Evolutionary conservation across 768 basidiomycete genomes (phyloP).

Genomic region (Lepiota venenata): DNA sequence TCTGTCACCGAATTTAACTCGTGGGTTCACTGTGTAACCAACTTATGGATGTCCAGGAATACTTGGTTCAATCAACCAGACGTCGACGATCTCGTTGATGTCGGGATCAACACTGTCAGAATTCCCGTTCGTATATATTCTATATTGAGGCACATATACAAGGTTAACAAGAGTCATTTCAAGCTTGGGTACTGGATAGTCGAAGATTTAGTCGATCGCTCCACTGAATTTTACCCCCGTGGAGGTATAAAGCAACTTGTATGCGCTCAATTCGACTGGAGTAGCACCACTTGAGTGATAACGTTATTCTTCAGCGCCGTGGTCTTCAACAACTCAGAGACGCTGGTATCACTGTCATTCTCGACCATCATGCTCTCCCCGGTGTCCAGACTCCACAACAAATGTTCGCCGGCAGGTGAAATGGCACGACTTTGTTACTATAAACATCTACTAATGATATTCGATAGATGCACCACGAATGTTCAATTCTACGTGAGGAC

Average conservation of each 20-base stretch:
- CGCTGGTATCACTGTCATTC: constrained; percentile 64
- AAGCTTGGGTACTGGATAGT: constrained; percentile 85
- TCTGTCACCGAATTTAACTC: constrained; percentile 17
- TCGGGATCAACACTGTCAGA: constrained; percentile 74
- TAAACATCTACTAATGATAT: neutral
- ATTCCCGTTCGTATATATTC: constrained; percentile 51
- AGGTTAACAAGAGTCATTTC: neutral
- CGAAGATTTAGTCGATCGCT: constrained; percentile 63
- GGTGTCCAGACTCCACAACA: constrained; percentile 63
- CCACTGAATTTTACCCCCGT: constrained; percentile 59
- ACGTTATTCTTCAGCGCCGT: constrained; percentile 40
- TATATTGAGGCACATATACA: neutral
- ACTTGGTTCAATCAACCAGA: constrained; percentile 72
- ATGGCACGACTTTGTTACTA: neutral
- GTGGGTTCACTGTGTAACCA: neutral
- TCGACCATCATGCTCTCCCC: constrained; percentile 67
- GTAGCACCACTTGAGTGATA: neutral
- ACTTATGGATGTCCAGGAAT: constrained; percentile 32
- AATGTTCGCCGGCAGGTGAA: constrained; percentile 66
- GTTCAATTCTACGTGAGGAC: constrained; percentile 68
- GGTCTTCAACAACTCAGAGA: constrained; percentile 57
- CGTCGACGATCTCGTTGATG: constrained; percentile 46
- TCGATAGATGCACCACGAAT: constrained; percentile 56
- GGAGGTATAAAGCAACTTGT: constrained; percentile 70
- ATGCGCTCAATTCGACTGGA: constrained; percentile 16